Conservation (phyloP, 78 protist genomes). For the Protostelium mycophagum region DNA sequence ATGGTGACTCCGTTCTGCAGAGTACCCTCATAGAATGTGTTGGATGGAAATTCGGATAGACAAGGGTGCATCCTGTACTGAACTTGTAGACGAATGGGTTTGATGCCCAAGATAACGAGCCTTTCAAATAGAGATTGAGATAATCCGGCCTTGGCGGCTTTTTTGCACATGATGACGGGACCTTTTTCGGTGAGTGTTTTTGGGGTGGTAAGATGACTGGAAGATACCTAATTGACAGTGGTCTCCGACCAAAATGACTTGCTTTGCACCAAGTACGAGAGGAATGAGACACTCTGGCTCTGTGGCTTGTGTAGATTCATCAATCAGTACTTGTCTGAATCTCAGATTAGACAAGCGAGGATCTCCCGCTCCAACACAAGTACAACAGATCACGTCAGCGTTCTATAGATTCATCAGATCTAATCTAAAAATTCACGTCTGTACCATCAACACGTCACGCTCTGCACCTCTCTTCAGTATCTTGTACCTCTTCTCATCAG, state of each 20-base stretch:
- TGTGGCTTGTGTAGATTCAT: slow-evolving; percentile 98
- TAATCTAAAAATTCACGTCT: background rate
- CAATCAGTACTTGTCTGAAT: slow-evolving; percentile 92
- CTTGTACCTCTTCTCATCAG: slow-evolving; percentile 67
- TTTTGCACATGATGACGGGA: slow-evolving; percentile 98
- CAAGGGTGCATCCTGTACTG: slow-evolving; percentile 99
- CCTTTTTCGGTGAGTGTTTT: slow-evolving; percentile 95
- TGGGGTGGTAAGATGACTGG: background rate
- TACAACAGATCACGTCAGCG: slow-evolving; percentile 98
- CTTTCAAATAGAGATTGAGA: slow-evolving; percentile 97
- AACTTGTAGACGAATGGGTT: slow-evolving; percentile 94
- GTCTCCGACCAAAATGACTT: slow-evolving; percentile 92
- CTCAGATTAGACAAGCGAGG: slow-evolving; percentile 80
- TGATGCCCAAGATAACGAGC: slow-evolving; percentile 82
- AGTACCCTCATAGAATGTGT: slow-evolving; percentile 98
- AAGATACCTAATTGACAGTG: slow-evolving; percentile 71
- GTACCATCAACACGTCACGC: slow-evolving; percentile 66
- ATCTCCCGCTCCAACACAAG: slow-evolving; percentile 99
- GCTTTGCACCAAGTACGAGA: slow-evolving; percentile 91
- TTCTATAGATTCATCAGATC: background rate
- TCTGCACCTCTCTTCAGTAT: slow-evolving; percentile 67
- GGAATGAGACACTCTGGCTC: slow-evolving; percentile 99
- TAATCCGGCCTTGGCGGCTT: slow-evolving; percentile 95
- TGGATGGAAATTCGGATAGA: slow-evolving; percentile 93
- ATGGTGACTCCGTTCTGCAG: slow-evolving; percentile 96